Conservation (phyloP, 176 grass and related monocot genomes). For the Eleusine indica region DNA sequence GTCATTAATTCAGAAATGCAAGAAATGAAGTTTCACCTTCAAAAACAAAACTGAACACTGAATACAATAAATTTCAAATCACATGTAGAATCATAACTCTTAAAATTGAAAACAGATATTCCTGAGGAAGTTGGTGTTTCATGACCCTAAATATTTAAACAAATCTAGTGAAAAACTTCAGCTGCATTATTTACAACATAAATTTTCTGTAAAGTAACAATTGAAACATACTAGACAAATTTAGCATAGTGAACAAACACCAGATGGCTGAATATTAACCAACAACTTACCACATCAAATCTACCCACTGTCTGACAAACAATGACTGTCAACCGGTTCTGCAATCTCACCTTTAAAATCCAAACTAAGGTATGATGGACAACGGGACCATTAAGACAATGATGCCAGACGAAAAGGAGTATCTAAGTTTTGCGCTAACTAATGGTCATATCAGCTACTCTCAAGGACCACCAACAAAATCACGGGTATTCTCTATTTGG, state of each 20-base stretch:
- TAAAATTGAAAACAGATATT: conserved; percentile 10
- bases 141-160: neutral
- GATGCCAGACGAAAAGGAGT: conserved; percentile 7
- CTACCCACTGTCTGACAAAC: neutral
- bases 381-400: neutral
- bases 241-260: neutral
- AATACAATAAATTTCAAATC: neutral
- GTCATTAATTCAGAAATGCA: conserved; percentile 23
- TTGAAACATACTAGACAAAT: neutral
- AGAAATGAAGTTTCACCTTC: conserved; percentile 3
- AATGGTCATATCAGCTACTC: neutral
- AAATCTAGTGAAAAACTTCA: neutral
- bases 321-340: neutral
- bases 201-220: neutral
- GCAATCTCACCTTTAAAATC: neutral
- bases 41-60: neutral
- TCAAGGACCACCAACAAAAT: conserved; percentile 27
- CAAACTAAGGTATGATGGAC: neutral
- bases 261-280: neutral
- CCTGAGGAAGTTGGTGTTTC: neutral
- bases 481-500: neutral
- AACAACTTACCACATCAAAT: neutral
- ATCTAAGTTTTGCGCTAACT: neutral
- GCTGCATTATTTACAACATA: neutral
- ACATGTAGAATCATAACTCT: neutral